A percentile compares a stretch with the other conserved stretches of the same genome.
Conservation (phyloP, 2,329 filamentous ascomycete species). For the Penicillium thymicola region DNA sequence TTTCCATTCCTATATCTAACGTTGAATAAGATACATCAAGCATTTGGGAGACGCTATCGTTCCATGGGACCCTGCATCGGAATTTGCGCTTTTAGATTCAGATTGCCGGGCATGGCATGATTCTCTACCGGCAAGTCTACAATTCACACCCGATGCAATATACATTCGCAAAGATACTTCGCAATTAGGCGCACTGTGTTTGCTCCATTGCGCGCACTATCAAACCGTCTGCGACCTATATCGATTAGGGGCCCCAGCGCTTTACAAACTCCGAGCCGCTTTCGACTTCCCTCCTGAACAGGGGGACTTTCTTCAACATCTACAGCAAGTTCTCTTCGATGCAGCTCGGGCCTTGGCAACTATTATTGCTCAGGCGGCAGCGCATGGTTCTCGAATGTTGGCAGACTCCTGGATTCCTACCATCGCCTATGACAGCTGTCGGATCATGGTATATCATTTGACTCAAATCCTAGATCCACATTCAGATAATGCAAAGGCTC, state of each 20-base stretch:
- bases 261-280: slow-evolving; percentile 22
- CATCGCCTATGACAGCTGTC: slow-evolving; percentile 49
- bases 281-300: slow-evolving; percentile 25
- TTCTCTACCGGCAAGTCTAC: slow-evolving; percentile 19
- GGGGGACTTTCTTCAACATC: slow-evolving; percentile 13
- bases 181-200: slow-evolving; percentile 21
- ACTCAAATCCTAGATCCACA: slow-evolving; percentile 39
- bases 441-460: slow-evolving; percentile 51
- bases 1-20: background rate
- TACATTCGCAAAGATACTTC: slow-evolving; percentile 22
- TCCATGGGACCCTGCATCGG: slow-evolving; percentile 18
- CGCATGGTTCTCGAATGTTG: slow-evolving; percentile 42
- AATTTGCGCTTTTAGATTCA: slow-evolving; percentile 18
- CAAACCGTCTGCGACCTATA: slow-evolving; percentile 24
- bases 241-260: slow-evolving; percentile 19
- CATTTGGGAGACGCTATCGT: slow-evolving; percentile 23
- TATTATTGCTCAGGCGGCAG: slow-evolving; percentile 37
- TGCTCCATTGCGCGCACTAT: slow-evolving; percentile 20
- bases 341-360: slow-evolving; percentile 23
- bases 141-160: slow-evolving; percentile 19
- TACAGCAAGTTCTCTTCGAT: slow-evolving; percentile 25
- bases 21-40: slow-evolving; percentile 17
- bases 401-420: slow-evolving; percentile 48
- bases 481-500: slow-evolving; percentile 13
- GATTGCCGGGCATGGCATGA: slow-evolving; percentile 23